phyloP scores from a whole-genome alignment of 192 early-diverging fungal species.

The Phlyctochytrium arcticum region DNA sequence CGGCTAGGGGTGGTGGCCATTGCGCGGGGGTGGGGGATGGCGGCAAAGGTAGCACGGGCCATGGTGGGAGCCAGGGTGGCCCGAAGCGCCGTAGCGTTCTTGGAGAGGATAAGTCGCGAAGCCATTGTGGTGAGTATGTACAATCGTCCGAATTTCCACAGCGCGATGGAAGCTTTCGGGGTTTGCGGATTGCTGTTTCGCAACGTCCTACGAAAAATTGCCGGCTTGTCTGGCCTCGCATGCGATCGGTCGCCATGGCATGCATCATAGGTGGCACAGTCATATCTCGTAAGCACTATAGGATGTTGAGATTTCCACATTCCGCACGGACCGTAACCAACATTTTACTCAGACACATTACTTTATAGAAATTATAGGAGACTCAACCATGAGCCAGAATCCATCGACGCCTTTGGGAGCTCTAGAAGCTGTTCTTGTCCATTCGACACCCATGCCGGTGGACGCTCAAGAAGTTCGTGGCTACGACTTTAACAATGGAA shows the following conservation, averaged over 20 bases:
- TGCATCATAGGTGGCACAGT: not conserved
- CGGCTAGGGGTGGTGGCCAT: conserved; percentile 12
- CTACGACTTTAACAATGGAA: conserved; percentile 88
- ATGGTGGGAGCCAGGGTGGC: conserved; percentile 13
- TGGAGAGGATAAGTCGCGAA: not conserved
- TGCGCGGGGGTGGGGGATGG: conserved; percentile 2
- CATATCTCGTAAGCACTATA: not conserved
- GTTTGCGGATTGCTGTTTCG: too few species aligned
- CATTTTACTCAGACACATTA: not conserved
- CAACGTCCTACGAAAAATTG: not conserved
- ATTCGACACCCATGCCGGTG: conserved; percentile 67
- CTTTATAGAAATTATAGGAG: too few species aligned
- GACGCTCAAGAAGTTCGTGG: conserved; percentile 67
- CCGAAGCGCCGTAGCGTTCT: not conserved
- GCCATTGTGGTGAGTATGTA: not conserved
- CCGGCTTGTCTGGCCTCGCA: not conserved
- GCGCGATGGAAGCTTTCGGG: not conserved
- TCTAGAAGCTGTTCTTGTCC: conserved; percentile 34
- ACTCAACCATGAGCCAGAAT: too few species aligned
- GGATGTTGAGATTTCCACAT: too few species aligned
- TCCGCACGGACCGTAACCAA: too few species aligned
- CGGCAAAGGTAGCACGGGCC: not conserved
- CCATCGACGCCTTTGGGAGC: conserved; percentile 19
- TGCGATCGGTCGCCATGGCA: not conserved
- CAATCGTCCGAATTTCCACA: not conserved